Evolutionary conservation across 2,329 filamentous ascomycete genomes (phyloP).

Genomic region (Diaporthe australafricana): DNA sequence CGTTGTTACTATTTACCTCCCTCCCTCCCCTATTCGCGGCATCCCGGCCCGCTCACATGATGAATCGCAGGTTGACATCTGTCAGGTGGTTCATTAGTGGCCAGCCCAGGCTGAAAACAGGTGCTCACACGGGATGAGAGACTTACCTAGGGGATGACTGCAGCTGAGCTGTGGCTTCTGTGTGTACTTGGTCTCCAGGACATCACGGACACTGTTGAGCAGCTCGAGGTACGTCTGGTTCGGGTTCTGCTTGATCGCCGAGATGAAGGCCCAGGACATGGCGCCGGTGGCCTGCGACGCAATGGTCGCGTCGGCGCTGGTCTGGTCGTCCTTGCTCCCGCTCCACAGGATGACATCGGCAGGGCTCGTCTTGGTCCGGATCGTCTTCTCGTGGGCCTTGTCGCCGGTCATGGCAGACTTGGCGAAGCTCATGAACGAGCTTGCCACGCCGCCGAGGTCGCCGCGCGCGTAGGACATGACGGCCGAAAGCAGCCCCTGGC

Average conservation of each 20-base stretch:
- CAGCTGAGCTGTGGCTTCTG: slow-evolving; percentile 97
- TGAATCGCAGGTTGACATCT: slow-evolving; percentile 36
- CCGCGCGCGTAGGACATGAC: slow-evolving; percentile 85
- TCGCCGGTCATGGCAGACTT: slow-evolving; percentile 86
- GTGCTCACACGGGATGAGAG: too few relatives aligned
- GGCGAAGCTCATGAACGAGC: slow-evolving; percentile 83
- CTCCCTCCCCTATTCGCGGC: background rate
- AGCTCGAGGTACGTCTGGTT: slow-evolving; percentile 97
- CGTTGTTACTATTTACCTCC: background rate
- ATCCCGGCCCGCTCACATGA: slow-evolving; percentile 32
- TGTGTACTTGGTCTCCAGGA: slow-evolving; percentile 85
- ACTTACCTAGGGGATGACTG: slow-evolving; percentile 93
- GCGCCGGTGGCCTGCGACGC: slow-evolving; percentile 90
- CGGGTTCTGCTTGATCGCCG: slow-evolving; percentile 88
- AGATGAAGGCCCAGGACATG: slow-evolving; percentile 98
- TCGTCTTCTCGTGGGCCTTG: slow-evolving; percentile 81
- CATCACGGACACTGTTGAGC: slow-evolving; percentile 93
- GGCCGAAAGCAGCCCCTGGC: slow-evolving; percentile 76
- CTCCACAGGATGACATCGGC: slow-evolving; percentile 99
- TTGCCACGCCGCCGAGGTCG: slow-evolving; percentile 84
- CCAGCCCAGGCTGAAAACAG: background rate
- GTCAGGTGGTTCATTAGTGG: slow-evolving; percentile 1
- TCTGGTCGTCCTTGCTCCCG: slow-evolving; percentile 95
- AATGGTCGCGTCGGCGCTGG: slow-evolving; percentile 92
- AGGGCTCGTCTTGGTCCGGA: slow-evolving; percentile 90